phyloP scores from a whole-genome alignment of 2,329 filamentous ascomycete species.

The Raffaelea deltoideospora region DNA sequence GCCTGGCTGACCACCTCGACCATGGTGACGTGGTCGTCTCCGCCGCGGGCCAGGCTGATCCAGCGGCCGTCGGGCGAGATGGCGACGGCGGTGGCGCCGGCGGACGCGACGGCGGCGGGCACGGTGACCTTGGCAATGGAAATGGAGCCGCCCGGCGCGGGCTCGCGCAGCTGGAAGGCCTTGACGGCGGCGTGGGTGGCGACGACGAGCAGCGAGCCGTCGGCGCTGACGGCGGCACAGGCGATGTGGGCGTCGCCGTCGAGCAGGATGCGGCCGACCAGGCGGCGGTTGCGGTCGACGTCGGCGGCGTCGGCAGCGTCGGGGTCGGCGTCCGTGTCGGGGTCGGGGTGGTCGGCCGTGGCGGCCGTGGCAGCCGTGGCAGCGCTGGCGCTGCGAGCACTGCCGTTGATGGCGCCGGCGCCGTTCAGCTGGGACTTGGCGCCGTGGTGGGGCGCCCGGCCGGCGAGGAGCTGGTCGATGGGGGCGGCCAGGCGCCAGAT shows the following conservation, averaged over 20 bases:
- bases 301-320: constrained; percentile 21
- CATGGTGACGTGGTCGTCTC: constrained; percentile 20
- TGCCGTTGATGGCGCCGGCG: no score
- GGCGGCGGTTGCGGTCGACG: constrained; percentile 39
- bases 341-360: constrained; percentile 20
- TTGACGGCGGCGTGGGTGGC: constrained; percentile 63
- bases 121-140: constrained; percentile 57
- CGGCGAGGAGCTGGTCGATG: constrained; percentile 30
- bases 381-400: no score
- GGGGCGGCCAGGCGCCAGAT: constrained; percentile 53
- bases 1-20: constrained; percentile 23
- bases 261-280: constrained; percentile 53
- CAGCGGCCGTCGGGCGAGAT: constrained; percentile 58
- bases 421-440: no score
- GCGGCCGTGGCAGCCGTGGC: no score
- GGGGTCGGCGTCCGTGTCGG: constrained; percentile 21
- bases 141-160: constrained; percentile 39
- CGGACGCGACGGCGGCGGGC: constrained; percentile 36
- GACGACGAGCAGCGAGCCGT: constrained; percentile 61
- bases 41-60: constrained; percentile 34
- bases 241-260: constrained; percentile 72
- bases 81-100: constrained; percentile 54
- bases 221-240: constrained; percentile 48
- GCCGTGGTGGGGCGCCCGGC: no score
- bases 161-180: constrained; percentile 51